Evolutionary conservation across 768 basidiomycete species (phyloP).

Genomic region (Leccinum sublutescens): DNA sequence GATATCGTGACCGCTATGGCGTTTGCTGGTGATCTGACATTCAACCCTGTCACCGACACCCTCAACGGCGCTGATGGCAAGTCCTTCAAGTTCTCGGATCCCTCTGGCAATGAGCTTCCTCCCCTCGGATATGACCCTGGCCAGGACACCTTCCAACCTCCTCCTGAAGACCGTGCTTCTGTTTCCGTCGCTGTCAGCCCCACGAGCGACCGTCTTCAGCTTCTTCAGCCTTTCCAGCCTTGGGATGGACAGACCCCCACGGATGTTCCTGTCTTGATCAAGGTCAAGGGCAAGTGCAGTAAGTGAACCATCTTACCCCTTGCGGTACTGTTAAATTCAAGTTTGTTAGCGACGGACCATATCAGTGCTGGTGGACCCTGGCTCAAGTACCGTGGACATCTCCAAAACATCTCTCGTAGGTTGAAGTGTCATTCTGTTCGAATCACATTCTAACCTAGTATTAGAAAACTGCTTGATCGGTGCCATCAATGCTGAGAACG

Average conservation of each 20-base stretch:
- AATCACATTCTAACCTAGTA: constrained; percentile 5
- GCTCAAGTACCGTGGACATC: constrained; percentile 99
- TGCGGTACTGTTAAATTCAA: background rate
- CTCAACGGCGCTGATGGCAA: constrained; percentile 88
- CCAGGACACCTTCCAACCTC: constrained; percentile 94
- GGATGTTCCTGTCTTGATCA: constrained; percentile 93
- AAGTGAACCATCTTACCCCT: constrained; percentile 32
- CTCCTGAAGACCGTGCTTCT: constrained; percentile 78
- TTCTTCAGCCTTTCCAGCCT: constrained; percentile 81
- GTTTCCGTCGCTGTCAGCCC: constrained; percentile 88
- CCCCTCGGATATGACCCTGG: constrained; percentile 96
- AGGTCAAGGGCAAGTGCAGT: constrained; percentile 99
- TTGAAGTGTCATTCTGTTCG: constrained; percentile 9
- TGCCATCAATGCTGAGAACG: constrained; percentile 94
- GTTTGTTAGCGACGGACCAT: constrained; percentile 73
- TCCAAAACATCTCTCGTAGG: constrained; percentile 94
- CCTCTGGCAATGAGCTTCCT: constrained; percentile 89
- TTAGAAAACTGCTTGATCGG: constrained; percentile 96
- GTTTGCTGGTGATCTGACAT: constrained; percentile 90
- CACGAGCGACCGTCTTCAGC: constrained; percentile 86
- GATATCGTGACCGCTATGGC: constrained; percentile 96
- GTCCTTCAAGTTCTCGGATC: constrained; percentile 94
- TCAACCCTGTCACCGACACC: constrained; percentile 94
- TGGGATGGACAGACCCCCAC: constrained; percentile 94
- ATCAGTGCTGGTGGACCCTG: constrained; percentile 98